Evolutionary conservation across 2,329 filamentous ascomycete genomes (phyloP), one percentile per base, ranked within the genome.

Genomic region (Lithohypha guttulata): DNA sequence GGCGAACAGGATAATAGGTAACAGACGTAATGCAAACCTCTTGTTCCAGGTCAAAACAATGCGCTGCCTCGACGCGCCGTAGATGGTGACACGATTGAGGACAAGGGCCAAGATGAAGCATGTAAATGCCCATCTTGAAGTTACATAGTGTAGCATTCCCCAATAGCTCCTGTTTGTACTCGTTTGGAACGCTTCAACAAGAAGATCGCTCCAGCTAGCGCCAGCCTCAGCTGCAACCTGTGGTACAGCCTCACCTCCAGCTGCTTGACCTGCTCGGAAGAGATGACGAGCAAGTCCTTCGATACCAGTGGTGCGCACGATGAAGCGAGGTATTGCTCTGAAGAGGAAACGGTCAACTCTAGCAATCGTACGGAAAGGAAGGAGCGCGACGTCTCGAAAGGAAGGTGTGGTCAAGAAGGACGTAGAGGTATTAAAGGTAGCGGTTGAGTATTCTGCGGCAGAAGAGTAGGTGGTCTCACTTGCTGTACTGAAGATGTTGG

Each of bases 81-180:
- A 96, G 51, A 96, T 91, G 42, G 87, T 80, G 5, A 91, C 93
- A 42, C 91, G 77, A 57, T 96, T 96, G 17, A 96, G 68, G 42
- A 95, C 65, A 42, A 96, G 75, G 15, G 85, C 85, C 69, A 89
- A 83, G 25, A 79, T 75, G 51, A 96, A 79, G 52, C 86, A 95
- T 37, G 80, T 79, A 42, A 96, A 65, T 1, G 89, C 87, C 91
- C 91, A 96, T 59, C 82, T 82, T 60, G 84, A 93, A 1, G 84
- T 93, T 29, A 86, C 70, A 60, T 96, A 98, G 52, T 78, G 82
- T 60, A 96, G 87, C 42, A 96, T 77, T 45, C 84, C 86, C 30
- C 84, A 83, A 29, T 95, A 69, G 29, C 82, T 85, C 55, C 79
- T 75, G 48, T 73, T 53, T 3, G 65, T 63, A 33, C 46, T 49